Percentiles rank a stretch among this genome's conserved stretches.
Evolutionary conservation across 371 early-diverging fungal genomes (phyloP).

Genomic region (Rhizopus delemar): DNA sequence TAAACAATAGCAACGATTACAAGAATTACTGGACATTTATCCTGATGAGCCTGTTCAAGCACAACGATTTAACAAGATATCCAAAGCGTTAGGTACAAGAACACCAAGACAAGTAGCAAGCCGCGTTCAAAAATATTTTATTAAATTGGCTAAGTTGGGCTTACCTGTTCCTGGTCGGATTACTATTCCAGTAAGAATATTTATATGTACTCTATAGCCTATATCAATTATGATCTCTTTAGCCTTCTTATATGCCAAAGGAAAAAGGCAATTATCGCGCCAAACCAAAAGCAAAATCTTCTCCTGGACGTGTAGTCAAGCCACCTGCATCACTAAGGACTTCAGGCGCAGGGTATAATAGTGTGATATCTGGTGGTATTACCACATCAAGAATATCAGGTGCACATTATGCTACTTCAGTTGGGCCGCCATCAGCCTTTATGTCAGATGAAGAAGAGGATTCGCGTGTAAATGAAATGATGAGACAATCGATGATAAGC

Average conservation of each 20-base stretch:
- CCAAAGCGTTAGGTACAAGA: constrained; percentile 61
- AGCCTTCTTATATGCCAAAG: constrained; percentile 45
- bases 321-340: constrained; percentile 28
- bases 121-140: constrained; percentile 70
- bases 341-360: constrained; percentile 44
- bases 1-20: constrained; percentile 43
- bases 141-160: constrained; percentile 65
- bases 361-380: constrained; percentile 41
- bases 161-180: constrained; percentile 65
- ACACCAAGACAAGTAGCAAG: constrained; percentile 67
- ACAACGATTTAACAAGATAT: constrained; percentile 64
- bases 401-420: constrained; percentile 52
- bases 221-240: constrained; percentile 1
- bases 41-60: constrained; percentile 68
- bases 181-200: constrained; percentile 44
- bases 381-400: constrained; percentile 56
- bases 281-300: constrained; percentile 11
- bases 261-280: constrained; percentile 10
- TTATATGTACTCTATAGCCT: neutral
- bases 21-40: constrained; percentile 54
- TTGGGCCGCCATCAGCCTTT: constrained; percentile 58
- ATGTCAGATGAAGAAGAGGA: constrained; percentile 67
- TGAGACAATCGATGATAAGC: constrained; percentile 35
- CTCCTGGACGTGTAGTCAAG: constrained; percentile 17
- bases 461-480: constrained; percentile 52